A percentile compares a stretch with the other conserved stretches of the same genome.
Conservation (phyloP, 2,329 filamentous ascomycete species). For the Polychaeton citri region DNA sequence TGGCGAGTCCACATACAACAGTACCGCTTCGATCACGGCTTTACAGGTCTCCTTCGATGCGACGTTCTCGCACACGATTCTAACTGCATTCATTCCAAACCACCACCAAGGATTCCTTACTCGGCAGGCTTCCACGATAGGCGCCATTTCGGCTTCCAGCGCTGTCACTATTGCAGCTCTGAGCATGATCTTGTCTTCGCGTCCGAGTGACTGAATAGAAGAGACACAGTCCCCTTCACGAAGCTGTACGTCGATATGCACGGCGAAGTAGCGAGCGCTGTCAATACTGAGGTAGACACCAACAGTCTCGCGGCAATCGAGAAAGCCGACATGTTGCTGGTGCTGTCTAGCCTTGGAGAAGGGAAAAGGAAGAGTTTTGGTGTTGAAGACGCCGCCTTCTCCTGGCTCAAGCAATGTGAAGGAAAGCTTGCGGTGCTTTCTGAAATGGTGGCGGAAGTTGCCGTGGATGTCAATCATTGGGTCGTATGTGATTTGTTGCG, state of each 20-base stretch:
- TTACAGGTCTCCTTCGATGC: not conserved
- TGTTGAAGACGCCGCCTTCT: not conserved
- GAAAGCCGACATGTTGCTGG: not conserved
- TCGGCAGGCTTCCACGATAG: not conserved
- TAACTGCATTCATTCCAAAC: not conserved
- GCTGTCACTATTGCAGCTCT: not conserved
- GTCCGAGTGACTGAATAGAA: not conserved
- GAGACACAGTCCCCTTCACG: not conserved
- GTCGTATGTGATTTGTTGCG: too few species aligned
- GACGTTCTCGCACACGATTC: not conserved
- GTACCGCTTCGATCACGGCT: not conserved
- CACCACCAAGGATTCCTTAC: not conserved
- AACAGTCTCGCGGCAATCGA: not conserved
- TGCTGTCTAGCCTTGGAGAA: not conserved
- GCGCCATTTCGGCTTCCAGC: not conserved
- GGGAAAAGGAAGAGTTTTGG: not conserved
- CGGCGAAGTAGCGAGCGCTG: not conserved
- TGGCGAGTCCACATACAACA: not conserved
- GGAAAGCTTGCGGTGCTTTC: not conserved
- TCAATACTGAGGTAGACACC: not conserved
- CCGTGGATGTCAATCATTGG: too few species aligned
- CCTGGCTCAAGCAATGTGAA: not conserved
- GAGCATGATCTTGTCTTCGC: not conserved
- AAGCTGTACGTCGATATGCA: not conserved
- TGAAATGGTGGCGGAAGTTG: not conserved